Base-by-base conservation (phyloP, 495 filamentous ascomycete genomes). In the Cudoniella acicularis region DNA sequence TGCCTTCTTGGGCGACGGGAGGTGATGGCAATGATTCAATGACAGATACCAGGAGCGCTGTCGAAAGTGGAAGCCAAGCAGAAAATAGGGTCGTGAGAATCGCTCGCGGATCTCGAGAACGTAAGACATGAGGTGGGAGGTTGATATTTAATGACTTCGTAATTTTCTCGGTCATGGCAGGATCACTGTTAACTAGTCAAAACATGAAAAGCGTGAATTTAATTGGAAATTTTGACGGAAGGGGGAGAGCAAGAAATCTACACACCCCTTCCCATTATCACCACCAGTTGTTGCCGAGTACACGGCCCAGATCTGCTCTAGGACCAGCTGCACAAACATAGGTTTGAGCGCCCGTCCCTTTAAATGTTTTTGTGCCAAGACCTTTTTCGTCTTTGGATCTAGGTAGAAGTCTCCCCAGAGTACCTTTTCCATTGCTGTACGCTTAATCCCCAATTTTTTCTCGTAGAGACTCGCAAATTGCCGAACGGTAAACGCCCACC, bases 321-420 rank as follows among this genome's bases (percentile, higher is more conserved):
- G 79, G 4, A 99, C 95, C 52, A 99, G 75, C 69, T 98, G 93
- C 25, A 98, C 94, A 72, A 99, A 99, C 84, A 98, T 92, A 0
- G 95, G 94, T 71, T 97, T 99, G 54, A 99, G 73, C 26, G 83
- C 78, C 17, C 94, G 77, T 13, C 94, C 94, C 67, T 95, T 98
- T 40, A 99, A 79, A 77, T 98, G 95, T 75, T 96, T 98, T 48
- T 85, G 83, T 1, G 85, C 88, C 2, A 99, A 76, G 3, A 99
- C 89, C 64, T 94, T 84, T 71, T 94, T 99, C 2, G 93, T 96
- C 74, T 98, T 99, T 1, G 94, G 92, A 64, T 99, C 94, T 22
- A 99, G 75, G 70, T 97, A 98, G 69, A 87, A 98, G 63, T 96
- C 93, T 42, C 94, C 94, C 94, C 94, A 99, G 10, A 99, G 79